Conservation (phyloP, 2,329 filamentous ascomycete species). For the Phialemoniopsis sp. region DNA sequence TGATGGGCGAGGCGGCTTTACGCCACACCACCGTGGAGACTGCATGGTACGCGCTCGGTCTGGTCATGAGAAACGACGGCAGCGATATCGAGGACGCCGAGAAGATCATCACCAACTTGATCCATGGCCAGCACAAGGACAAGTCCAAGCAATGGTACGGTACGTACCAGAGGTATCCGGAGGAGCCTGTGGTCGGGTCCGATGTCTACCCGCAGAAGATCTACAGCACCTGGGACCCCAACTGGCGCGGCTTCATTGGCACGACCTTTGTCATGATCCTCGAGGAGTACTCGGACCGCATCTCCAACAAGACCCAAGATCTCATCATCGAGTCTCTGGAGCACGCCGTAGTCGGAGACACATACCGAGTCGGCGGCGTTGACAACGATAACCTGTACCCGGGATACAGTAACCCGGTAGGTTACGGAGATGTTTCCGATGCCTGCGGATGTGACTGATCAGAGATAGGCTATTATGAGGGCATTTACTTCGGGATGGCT, state of each 20-base stretch:
- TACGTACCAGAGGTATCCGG: slow-evolving; percentile 48
- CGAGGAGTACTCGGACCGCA: slow-evolving; percentile 51
- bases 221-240: slow-evolving; percentile 58
- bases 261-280: slow-evolving; percentile 54
- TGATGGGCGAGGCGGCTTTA: slow-evolving; percentile 36
- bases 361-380: slow-evolving; percentile 56
- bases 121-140: slow-evolving; percentile 47
- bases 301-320: slow-evolving; percentile 25
- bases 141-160: slow-evolving; percentile 46
- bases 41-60: slow-evolving; percentile 56
- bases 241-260: slow-evolving; percentile 61
- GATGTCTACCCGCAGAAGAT: slow-evolving; percentile 43
- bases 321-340: slow-evolving; percentile 49
- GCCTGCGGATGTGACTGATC: no score
- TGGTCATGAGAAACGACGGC: slow-evolving; percentile 49
- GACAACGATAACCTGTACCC: slow-evolving; percentile 60
- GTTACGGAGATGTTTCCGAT: no score
- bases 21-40: slow-evolving; percentile 54
- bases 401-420: slow-evolving; percentile 51
- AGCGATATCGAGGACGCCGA: slow-evolving; percentile 45
- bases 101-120: slow-evolving; percentile 49
- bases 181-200: slow-evolving; percentile 54
- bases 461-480: slow-evolving; percentile 47
- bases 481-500: slow-evolving; percentile 57
- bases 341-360: slow-evolving; percentile 54